Base-by-base conservation (phyloP, 106 monocot species). In the Dendrobium nobile region DNA sequence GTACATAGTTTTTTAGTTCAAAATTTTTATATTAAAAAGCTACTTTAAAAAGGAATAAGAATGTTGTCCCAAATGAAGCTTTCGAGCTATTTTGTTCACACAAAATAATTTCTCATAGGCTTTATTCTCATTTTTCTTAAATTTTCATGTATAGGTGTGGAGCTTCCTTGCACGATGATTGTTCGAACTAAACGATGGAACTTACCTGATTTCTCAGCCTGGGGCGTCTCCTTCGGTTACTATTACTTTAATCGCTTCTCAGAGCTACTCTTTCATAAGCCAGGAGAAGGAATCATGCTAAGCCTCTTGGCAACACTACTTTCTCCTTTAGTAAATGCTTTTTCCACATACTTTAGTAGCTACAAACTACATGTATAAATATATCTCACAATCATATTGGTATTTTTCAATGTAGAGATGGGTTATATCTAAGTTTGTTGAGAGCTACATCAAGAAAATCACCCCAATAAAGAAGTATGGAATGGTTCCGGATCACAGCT, bases 81-180 rank as follows among this genome's bases (percentile, higher is more conserved):
- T 44, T 5, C 44, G 7, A n/a, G 45, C 45, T 45, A 45, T 9
- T 45, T 45, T 45, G 45, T 7, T 9, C 45, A 45, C 9, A 45
- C 5, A 0, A 7, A 45, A 8, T 0, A 45, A 45, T 45, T 45
- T 45, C 45, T 45, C 5, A 45, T 7, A 45, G 0, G 0, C 9
- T 9, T 45, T 45, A 6, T 45, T 45, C 45, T 45, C 5, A 72
- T 31, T 72, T 72, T 72, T 31, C 72, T 72, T 58, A 58, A 58
- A 3, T 58, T 58, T 58, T 1, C n/a, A 58, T 17, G 1, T 18
- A 20, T 24, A 93, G 93, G 91, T 3, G 48, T 54, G 0, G 67
- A 82, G 41, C 54, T 68, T 41, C 93, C 93, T 43, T 94, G 93
- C 80, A 91, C 89, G 0, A 75, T 94, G 77, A 78, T 94, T 20